Conservation (phyloP, 495 filamentous ascomycete species). For the Lasiosphaeria miniovina region DNA sequence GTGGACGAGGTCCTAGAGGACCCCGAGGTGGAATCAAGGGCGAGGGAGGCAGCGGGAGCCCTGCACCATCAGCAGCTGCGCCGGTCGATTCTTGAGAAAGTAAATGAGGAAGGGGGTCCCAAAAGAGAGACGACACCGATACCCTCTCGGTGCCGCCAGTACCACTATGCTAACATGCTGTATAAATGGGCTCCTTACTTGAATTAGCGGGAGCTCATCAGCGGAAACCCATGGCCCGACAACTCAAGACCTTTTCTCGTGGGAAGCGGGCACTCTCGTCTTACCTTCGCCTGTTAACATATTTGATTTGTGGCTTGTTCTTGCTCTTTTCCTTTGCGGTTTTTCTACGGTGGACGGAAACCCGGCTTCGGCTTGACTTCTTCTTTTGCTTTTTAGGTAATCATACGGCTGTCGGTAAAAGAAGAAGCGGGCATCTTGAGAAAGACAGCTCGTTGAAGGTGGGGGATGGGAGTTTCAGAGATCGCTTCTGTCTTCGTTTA, state of each 20-base stretch:
- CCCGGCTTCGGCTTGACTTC: conserved; percentile 5
- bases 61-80: conserved; percentile 50
- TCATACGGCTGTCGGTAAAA: conserved; percentile 9
- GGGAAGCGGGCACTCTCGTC: background rate
- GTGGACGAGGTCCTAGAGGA: conserved; percentile 56
- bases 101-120: background rate
- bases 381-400: conserved; percentile 1
- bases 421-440: conserved; percentile 4
- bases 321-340: background rate
- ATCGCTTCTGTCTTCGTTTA: conserved; percentile 3
- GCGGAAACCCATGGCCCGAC: background rate
- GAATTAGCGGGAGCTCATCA: background rate
- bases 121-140: no score
- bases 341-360: background rate
- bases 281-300: conserved; percentile 19
- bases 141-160: no score
- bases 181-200: no score
- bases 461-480: conserved; percentile 15
- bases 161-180: no score
- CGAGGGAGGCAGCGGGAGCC: conserved; percentile 48
- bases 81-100: conserved; percentile 44
- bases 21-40: conserved; percentile 59
- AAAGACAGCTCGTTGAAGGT: background rate
- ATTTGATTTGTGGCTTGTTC: conserved; percentile 11
- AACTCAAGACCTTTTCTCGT: background rate